These are phyloP conservation scores for Fusarium tupiense DNA, from an alignment of 2,329 filamentous ascomycete species.

Conservation along the genomic window DNA sequence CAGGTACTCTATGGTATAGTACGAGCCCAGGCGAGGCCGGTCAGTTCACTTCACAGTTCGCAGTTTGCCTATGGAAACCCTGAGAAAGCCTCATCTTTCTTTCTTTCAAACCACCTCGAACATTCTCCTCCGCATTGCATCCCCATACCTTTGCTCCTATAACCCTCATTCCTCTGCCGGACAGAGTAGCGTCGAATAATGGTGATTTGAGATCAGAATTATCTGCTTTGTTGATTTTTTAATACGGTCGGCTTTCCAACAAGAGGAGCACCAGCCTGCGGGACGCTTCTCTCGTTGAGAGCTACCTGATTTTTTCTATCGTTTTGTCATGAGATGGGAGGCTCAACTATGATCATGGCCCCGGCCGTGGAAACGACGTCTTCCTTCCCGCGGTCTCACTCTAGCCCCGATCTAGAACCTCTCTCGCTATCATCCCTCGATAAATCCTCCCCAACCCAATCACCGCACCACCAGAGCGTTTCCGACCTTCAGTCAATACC, in stretches of 20 bases:
- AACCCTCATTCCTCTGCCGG: constrained; percentile 39
- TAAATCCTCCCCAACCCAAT: constrained; percentile 35
- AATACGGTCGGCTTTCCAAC: constrained; percentile 36
- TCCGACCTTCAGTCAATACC: constrained; percentile 28
- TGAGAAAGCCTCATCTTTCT: constrained; percentile 29
- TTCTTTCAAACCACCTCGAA: constrained; percentile 28
- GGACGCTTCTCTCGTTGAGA: constrained; percentile 35
- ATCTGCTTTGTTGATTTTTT: constrained; percentile 32
- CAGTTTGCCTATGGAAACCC: constrained; percentile 31
- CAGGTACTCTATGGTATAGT: constrained; percentile 35
- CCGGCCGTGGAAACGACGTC: constrained; percentile 48
- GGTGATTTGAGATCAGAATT: constrained; percentile 37
- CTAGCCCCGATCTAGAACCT: constrained; percentile 44
- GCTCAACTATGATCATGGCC: constrained; percentile 52
- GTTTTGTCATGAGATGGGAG: constrained; percentile 50
- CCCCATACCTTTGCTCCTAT: constrained; percentile 6
- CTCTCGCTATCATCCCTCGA: constrained; percentile 44
- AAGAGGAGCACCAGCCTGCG: constrained; percentile 29
- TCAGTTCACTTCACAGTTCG: constrained; percentile 11
- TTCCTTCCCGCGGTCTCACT: constrained; percentile 49
- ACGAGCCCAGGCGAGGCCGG: constrained; percentile 20
- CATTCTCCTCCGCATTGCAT: constrained; percentile 17
- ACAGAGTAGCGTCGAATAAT: constrained; percentile 44
- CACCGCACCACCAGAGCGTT: constrained; percentile 32
- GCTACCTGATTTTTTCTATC: constrained; percentile 16